Conservation (phyloP, 495 filamentous ascomycete species). For the Penicilliopsis zonata region DNA sequence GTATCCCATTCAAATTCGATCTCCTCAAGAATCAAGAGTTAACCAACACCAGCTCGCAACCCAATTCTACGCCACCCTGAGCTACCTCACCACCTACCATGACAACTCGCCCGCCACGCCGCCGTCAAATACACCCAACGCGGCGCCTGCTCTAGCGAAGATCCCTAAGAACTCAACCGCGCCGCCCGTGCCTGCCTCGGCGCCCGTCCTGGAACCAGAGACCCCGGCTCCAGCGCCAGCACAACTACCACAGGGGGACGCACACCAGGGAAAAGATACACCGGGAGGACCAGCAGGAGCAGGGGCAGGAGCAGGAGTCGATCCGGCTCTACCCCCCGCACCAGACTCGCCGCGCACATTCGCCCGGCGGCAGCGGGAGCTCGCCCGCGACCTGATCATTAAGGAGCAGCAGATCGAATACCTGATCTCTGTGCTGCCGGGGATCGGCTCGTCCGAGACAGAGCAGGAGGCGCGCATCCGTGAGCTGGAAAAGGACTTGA, state of each 20-base stretch:
- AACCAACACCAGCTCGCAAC: slow-evolving; percentile 55
- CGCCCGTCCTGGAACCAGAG: slow-evolving; percentile 11
- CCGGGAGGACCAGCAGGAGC: slow-evolving; percentile 4
- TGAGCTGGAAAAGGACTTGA: slow-evolving; percentile 65
- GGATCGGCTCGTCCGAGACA: slow-evolving; percentile 70
- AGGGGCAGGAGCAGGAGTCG: slow-evolving; percentile 7
- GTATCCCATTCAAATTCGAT: slow-evolving; percentile 1
- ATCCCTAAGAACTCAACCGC: slow-evolving; percentile 29
- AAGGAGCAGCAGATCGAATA: slow-evolving; percentile 93
- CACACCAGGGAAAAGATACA: slow-evolving; percentile 2
- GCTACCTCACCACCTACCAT: slow-evolving; percentile 75
- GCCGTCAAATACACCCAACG: slow-evolving; percentile 43
- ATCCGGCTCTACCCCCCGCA: slow-evolving; percentile 22
- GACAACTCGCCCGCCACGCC: slow-evolving; percentile 54
- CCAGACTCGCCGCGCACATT: slow-evolving; percentile 57
- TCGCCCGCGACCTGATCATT: slow-evolving; percentile 75
- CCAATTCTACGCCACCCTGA: slow-evolving; percentile 78
- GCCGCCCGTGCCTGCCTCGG: slow-evolving; percentile 27
- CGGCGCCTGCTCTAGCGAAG: slow-evolving; percentile 31
- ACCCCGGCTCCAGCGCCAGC: slow-evolving; percentile 5
- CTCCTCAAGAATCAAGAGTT: slow-evolving; percentile 1
- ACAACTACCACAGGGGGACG: slow-evolving; percentile 2
- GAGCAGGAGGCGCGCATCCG: slow-evolving; percentile 67
- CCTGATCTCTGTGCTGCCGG: slow-evolving; percentile 72
- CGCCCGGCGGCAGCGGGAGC: slow-evolving; percentile 57